phyloP scores from a whole-genome alignment of 2,329 filamentous ascomycete genomes.

The Arachnomyces sp. region DNA sequence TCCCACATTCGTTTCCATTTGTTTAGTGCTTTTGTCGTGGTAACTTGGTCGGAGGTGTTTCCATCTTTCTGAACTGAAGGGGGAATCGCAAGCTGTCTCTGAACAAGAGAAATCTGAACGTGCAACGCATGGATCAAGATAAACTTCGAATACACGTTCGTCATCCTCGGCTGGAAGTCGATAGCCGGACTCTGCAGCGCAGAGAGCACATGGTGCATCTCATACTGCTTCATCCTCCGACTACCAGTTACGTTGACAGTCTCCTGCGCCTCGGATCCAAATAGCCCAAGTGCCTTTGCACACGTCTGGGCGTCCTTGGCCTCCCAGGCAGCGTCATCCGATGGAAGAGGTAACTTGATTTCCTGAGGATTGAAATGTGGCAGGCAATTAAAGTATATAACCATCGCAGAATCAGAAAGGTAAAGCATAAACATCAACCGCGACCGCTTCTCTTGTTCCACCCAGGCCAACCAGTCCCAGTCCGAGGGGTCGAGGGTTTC shows the following conservation, averaged over 20 bases:
- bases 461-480: conserved; percentile 60
- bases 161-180: conserved; percentile 55
- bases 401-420: conserved; percentile 55
- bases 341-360: conserved; percentile 58
- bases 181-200: conserved; percentile 52
- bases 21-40: conserved; percentile 54
- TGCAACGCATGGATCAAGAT: conserved; percentile 63
- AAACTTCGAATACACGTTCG: conserved; percentile 67
- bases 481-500: conserved; percentile 41
- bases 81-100: conserved; percentile 34
- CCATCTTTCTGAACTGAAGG: conserved; percentile 6
- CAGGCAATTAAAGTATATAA: conserved; percentile 62
- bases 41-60: conserved; percentile 36
- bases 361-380: conserved; percentile 57
- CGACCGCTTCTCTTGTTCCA: conserved; percentile 62
- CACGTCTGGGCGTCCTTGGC: conserved; percentile 52
- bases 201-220: conserved; percentile 53
- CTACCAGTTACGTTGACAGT: conserved; percentile 53
- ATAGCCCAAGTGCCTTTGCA: conserved; percentile 56
- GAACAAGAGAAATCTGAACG: conserved; percentile 50
- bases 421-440: conserved; percentile 58
- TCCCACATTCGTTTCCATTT: conserved; percentile 70
- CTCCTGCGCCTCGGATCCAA: conserved; percentile 49
- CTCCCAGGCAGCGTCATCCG: conserved; percentile 67
- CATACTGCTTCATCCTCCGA: conserved; percentile 55